These are phyloP conservation scores for Pachyrhizus erosus DNA, from an alignment of 306 rosid genomes.

Conservation along the genomic window DNA sequence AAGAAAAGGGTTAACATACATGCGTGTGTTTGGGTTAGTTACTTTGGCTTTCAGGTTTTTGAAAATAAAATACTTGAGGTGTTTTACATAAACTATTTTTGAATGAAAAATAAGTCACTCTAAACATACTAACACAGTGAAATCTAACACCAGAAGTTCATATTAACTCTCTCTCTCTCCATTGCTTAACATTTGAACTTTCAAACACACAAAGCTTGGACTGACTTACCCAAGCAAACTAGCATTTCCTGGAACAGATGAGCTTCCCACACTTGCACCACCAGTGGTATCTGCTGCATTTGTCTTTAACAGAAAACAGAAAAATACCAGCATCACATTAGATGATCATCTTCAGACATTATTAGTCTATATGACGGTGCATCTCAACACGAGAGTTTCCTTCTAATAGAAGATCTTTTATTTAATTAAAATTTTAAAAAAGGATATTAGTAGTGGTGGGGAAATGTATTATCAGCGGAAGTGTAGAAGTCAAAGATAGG, in stretches of 20 bases:
- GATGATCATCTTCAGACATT: constrained; percentile 15
- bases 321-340: constrained; percentile 40
- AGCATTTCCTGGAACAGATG: constrained; percentile 82
- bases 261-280: constrained; percentile 55
- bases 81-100: not conserved
- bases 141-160: constrained; percentile 16
- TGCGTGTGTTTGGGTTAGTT: not conserved
- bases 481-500: not conserved
- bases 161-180: not conserved
- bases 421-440: not conserved
- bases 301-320: constrained; percentile 54
- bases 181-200: constrained; percentile 8
- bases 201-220: not conserved
- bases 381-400: not conserved
- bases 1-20: not conserved
- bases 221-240: constrained; percentile 89
- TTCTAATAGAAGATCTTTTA: not conserved
- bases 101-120: constrained; percentile 10
- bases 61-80: not conserved
- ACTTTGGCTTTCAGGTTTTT: not conserved
- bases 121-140: not conserved
- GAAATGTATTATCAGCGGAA: constrained; percentile 1
- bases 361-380: not conserved
- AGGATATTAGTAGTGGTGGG: not conserved
- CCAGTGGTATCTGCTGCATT: constrained; percentile 66